A percentile compares a stretch with the other conserved stretches of the same genome.
phyloP scores from a whole-genome alignment of 2,329 filamentous ascomycete genomes.

The Graphilbum ipis-grandicollis region DNA sequence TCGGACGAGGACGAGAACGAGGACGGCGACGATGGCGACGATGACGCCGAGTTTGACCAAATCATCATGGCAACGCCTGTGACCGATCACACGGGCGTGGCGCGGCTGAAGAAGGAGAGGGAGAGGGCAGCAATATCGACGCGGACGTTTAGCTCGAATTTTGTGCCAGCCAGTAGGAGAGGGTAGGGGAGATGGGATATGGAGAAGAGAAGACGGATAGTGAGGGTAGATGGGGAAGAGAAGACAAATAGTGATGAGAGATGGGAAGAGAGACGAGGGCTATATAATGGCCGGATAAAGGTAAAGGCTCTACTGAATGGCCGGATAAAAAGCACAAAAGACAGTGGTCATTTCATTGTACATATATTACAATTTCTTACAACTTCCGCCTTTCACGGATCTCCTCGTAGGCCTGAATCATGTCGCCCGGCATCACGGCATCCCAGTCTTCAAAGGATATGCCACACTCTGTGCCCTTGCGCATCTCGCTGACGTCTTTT shows the following conservation, averaged over 20 bases:
- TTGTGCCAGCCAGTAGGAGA: slow-evolving; percentile 29
- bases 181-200: slow-evolving; percentile 15
- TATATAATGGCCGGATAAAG: too few relatives aligned
- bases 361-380: slow-evolving; percentile 15
- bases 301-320: too few relatives aligned
- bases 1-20: slow-evolving; percentile 1
- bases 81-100: slow-evolving; percentile 63
- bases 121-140: slow-evolving; percentile 28
- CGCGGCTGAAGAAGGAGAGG: slow-evolving; percentile 38
- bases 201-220: background rate
- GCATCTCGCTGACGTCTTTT: slow-evolving; percentile 78
- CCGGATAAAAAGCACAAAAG: too few relatives aligned
- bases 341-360: too few relatives aligned
- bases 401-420: slow-evolving; percentile 77
- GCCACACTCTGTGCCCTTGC: slow-evolving; percentile 86
- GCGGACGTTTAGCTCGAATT: slow-evolving; percentile 31
- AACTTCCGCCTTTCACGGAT: slow-evolving; percentile 49
- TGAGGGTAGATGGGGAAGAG: background rate
- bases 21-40: slow-evolving; percentile 15
- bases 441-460: slow-evolving; percentile 70
- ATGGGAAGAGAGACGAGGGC: background rate
- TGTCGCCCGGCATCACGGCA: slow-evolving; percentile 63
- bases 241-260: too few relatives aligned
- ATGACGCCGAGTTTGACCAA: slow-evolving; percentile 64
- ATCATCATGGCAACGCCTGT: slow-evolving; percentile 85